A percentile compares a stretch with the other conserved stretches of the same genome.
phyloP scores from a whole-genome alignment of 805 yeast genomes.

The Myxozyma neotropica region DNA sequence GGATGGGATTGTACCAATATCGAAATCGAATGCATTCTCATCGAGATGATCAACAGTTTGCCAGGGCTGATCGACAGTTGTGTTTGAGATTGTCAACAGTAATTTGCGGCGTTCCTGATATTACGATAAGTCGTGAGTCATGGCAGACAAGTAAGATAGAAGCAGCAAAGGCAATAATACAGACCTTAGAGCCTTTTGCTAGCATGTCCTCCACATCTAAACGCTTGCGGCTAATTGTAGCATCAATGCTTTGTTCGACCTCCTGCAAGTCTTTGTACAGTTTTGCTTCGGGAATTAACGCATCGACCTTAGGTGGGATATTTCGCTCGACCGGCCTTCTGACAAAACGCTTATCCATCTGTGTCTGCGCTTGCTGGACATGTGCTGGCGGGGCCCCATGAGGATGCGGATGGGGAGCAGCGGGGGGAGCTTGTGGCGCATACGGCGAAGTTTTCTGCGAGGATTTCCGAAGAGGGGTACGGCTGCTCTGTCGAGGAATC shows the following conservation, averaged over 20 bases:
- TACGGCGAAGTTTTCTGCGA: conserved; percentile 5
- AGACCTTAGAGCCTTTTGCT: conserved; percentile 43
- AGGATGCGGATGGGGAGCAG: conserved; percentile 37
- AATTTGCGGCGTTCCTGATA: conserved; percentile 51
- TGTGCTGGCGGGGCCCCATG: conserved; percentile 25
- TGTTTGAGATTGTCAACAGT: conserved; percentile 80
- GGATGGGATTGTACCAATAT: conserved; percentile 42
- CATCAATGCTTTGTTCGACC: conserved; percentile 81
- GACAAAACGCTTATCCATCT: conserved; percentile 33
- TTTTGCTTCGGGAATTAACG: conserved; percentile 67
- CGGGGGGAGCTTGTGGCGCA: conserved; percentile 12
- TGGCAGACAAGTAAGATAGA: conserved; percentile 1
- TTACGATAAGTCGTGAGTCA: conserved; percentile 46
- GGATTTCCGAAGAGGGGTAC: conserved; percentile 12
- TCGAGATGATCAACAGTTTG: conserved; percentile 48
- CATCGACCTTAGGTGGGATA: conserved; percentile 51
- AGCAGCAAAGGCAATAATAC: too few species aligned
- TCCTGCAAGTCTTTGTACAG: conserved; percentile 70
- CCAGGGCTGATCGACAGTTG: conserved; percentile 89
- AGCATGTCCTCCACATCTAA: conserved; percentile 78
- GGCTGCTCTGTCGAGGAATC: not conserved
- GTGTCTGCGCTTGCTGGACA: conserved; percentile 20
- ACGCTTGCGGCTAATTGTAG: conserved; percentile 77
- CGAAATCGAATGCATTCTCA: conserved; percentile 40
- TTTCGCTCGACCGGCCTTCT: conserved; percentile 56